Evolutionary conservation across 2,329 filamentous ascomycete species (phyloP), one percentile per base, ranked within the genome.

Genomic region (Kalmusia sp.): DNA sequence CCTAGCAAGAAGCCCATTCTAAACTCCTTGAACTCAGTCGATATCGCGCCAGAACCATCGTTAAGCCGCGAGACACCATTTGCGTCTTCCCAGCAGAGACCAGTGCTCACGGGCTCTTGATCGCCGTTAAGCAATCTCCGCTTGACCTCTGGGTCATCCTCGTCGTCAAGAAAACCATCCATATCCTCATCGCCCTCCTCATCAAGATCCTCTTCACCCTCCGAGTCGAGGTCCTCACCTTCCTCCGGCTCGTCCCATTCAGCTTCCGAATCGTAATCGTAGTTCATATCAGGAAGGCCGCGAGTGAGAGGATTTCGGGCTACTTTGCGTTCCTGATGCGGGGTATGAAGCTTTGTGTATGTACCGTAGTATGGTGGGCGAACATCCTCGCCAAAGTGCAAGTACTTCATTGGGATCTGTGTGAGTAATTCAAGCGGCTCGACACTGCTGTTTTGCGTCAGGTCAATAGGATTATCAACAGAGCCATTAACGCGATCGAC

Each of bases 81-180:
- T 8, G 70, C 71, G 67, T 89, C 83, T 67, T 96, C 91, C 84
- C 92, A 99, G 69, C 89, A 95, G 8, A 98, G 77, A 0, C 93
- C 95, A 3, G 87, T 91, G 68, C 84, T 90, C 35, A 89, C 79
- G 0, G 92, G 91, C 67, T 93, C 85, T 65, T 96, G 81, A 59
- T 91, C 87, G 25, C 87, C 86, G 27, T 79, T 84, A 64, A 84
- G 77, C 6, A 83, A 73, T 76, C 87, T 74, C 70, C 84, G 78
- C 79, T 84, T 82, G 72, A 80, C 59, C 75, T 79, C 69, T 74
- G 77, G 54, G 77, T 83, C 67, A 73, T 95, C 91, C 48, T 96
- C 91, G 5, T 91, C 91, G 62, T 96, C 93, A 1, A 97, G 80
- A 67, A 97, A 97, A 15, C 87, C 93, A 3, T 92, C 91, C 87